A percentile compares a stretch with the other conserved stretches of the same genome.
Evolutionary conservation across 805 yeast genomes (phyloP).

Genomic region (Lachancea dasiensis): DNA sequence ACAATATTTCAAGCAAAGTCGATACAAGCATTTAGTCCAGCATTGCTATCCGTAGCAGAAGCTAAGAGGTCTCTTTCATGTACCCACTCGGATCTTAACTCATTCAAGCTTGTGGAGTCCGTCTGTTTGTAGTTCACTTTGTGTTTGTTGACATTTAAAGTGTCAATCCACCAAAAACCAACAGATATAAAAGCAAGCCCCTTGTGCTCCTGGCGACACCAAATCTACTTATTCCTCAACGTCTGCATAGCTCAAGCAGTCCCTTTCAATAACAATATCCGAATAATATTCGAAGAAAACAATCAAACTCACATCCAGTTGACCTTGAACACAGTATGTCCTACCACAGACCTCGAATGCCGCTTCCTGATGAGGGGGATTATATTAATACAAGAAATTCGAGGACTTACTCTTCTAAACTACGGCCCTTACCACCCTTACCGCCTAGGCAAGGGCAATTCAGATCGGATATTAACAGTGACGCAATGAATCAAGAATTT

Average conservation of each 20-base stretch:
- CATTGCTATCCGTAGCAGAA: no score
- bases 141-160: no score
- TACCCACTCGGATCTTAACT: no score
- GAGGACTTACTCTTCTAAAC: not conserved
- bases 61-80: no score
- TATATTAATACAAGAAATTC: not conserved
- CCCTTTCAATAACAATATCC: slow-evolving; percentile 1
- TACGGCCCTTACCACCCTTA: slow-evolving; percentile 1
- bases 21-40: no score
- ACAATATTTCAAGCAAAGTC: no score
- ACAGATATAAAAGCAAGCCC: not conserved
- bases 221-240: slow-evolving; percentile 1
- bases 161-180: no score
- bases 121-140: no score
- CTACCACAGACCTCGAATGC: slow-evolving; percentile 27
- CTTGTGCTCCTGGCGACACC: no score
- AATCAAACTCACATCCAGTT: not conserved
- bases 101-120: no score
- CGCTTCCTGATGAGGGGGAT: slow-evolving; percentile 18
- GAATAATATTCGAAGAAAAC: not conserved
- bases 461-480: not conserved
- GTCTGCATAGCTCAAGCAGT: no score
- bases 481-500: no score
- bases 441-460: slow-evolving; percentile 1
- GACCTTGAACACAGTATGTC: slow-evolving; percentile 19